A percentile compares a stretch with the other conserved stretches of the same genome.
These are phyloP conservation scores for Russula ochroleuca DNA, from an alignment of 768 basidiomycete species.

Conservation along the genomic window DNA sequence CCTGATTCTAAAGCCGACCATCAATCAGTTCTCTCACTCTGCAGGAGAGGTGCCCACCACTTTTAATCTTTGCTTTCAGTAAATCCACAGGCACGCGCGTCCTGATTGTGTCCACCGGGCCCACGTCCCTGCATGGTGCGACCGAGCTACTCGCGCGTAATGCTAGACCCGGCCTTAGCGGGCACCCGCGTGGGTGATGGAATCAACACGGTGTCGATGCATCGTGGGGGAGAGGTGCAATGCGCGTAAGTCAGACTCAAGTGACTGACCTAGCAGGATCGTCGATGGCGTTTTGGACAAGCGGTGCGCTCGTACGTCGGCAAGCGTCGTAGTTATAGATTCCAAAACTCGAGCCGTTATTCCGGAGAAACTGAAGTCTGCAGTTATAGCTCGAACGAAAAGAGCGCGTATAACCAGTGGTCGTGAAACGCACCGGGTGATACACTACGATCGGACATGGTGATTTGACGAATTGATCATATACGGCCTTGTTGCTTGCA, in stretches of 20 bases:
- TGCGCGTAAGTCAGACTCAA: conserved; percentile 89
- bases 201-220: conserved; percentile 80
- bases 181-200: conserved; percentile 90
- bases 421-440: no score
- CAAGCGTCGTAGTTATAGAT: no score
- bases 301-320: no score
- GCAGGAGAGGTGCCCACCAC: conserved; percentile 42
- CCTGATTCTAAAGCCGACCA: conserved; percentile 44
- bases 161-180: conserved; percentile 89
- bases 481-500: conserved; percentile 61
- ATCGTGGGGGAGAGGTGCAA: conserved; percentile 79
- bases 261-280: no score
- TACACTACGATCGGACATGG: no score
- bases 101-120: conserved; percentile 90
- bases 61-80: conserved; percentile 71
- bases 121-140: conserved; percentile 84
- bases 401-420: no score
- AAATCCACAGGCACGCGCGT: conserved; percentile 87
- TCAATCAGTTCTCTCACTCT: background rate
- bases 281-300: conserved; percentile 65
- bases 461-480: no score
- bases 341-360: conserved; percentile 74
- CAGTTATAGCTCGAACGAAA: background rate
- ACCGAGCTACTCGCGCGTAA: conserved; percentile 88
- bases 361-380: conserved; percentile 75